phyloP scores from a whole-genome alignment of 2,329 filamentous ascomycete species.

The Falciphora oryzae region DNA sequence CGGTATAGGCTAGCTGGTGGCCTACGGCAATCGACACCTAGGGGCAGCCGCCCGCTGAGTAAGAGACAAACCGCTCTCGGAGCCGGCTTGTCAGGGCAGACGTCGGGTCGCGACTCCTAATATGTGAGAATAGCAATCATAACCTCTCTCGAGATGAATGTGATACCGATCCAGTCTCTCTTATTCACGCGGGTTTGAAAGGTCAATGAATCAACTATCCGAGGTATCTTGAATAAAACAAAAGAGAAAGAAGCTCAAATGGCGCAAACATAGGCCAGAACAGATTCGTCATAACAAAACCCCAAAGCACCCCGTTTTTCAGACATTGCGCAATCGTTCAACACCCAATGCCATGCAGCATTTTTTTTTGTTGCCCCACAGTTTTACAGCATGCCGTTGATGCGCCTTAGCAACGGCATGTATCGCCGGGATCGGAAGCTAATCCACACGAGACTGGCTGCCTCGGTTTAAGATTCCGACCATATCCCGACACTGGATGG shows the following conservation, averaged over 20 bases:
- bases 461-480: background rate
- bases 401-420: background rate
- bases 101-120: no score
- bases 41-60: no score
- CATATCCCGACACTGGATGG: no score
- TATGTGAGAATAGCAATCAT: no score
- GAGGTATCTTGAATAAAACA: background rate
- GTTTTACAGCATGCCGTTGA: background rate
- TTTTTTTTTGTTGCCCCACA: background rate
- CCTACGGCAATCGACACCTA: no score
- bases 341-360: background rate
- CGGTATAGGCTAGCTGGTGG: no score
- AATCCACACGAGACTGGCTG: background rate
- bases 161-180: background rate
- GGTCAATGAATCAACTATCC: background rate
- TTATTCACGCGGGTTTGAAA: background rate
- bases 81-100: no score
- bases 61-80: no score
- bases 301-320: background rate
- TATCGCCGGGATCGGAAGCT: constrained; percentile 8
- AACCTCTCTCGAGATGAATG: background rate
- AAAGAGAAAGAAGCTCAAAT: background rate
- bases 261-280: background rate
- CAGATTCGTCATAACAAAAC: background rate
- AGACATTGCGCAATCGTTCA: background rate